Percentiles rank a stretch among this genome's conserved stretches.
These are phyloP conservation scores for Melocanna baccifera DNA, from an alignment of 176 grass and related monocot genomes.

Conservation along the genomic window DNA sequence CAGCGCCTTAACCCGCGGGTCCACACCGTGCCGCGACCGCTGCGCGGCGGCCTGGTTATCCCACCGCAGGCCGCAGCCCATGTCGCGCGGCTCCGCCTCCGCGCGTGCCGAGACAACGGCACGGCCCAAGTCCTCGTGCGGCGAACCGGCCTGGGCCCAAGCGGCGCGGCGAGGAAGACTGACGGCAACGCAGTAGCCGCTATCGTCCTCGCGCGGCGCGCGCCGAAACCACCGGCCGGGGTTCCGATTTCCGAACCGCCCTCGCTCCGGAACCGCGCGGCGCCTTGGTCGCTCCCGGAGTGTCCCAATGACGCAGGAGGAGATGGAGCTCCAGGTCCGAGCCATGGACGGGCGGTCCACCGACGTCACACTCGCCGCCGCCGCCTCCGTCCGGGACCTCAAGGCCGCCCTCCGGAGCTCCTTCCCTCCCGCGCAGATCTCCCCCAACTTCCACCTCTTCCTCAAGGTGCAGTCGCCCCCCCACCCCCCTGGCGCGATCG, in stretches of 20 bases:
- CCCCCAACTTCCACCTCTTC: slow-evolving; percentile 73
- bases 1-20: too few relatives aligned
- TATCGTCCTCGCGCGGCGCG: background rate
- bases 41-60: too few relatives aligned
- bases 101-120: too few relatives aligned
- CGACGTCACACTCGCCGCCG: slow-evolving; percentile 29
- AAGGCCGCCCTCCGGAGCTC: slow-evolving; percentile 63
- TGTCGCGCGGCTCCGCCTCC: too few relatives aligned
- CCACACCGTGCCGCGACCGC: too few relatives aligned
- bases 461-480: slow-evolving; percentile 55
- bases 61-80: too few relatives aligned
- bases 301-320: slow-evolving; percentile 9
- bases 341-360: slow-evolving; percentile 58
- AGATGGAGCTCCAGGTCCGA: slow-evolving; percentile 64
- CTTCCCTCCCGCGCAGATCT: slow-evolving; percentile 64
- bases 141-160: too few relatives aligned
- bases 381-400: slow-evolving; percentile 61
- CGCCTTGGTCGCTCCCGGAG: background rate
- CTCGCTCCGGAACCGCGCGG: background rate
- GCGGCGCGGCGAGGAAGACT: background rate
- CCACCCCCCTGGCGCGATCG: too few relatives aligned
- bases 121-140: too few relatives aligned
- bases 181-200: slow-evolving; percentile 13
- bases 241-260: background rate
- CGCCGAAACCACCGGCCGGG: slow-evolving; percentile 22